Percentiles rank a stretch among this genome's conserved stretches.
Evolutionary conservation across 306 rosid species (phyloP).

Genomic region (Carpinus fangiana): DNA sequence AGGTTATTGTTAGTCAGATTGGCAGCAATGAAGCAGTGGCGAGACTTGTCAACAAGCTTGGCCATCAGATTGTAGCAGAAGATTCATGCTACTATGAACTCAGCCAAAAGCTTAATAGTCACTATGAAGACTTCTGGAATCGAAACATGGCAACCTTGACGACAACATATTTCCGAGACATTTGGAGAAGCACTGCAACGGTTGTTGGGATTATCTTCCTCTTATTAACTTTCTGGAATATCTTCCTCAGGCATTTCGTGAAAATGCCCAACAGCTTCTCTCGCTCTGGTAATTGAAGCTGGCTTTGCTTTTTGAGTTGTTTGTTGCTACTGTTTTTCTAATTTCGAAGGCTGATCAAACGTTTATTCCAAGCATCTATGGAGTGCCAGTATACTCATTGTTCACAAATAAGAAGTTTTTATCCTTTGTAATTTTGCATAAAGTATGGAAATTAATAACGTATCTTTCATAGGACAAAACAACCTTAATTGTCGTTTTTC

Average conservation of each 20-base stretch:
- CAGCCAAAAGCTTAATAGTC: not conserved
- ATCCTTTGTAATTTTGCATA: no score
- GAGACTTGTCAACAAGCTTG: constrained; percentile 6
- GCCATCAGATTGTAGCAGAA: constrained; percentile 12
- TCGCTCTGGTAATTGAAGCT: no score
- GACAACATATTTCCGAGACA: constrained; percentile 35
- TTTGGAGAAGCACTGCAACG: constrained; percentile 38
- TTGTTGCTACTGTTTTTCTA: no score
- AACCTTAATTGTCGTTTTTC: no score
- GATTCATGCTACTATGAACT: not conserved
- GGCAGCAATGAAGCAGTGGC: constrained; percentile 31
- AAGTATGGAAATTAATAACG: no score
- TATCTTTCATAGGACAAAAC: no score
- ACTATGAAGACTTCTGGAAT: constrained; percentile 19
- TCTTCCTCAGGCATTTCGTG: constrained; percentile 1
- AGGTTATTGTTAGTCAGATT: constrained; percentile 3
- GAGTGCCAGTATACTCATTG: no score
- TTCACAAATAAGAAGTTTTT: no score
- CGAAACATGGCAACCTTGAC: constrained; percentile 21
- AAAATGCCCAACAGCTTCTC: no score
- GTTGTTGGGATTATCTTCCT: constrained; percentile 21
- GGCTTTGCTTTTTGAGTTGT: no score
- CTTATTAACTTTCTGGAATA: not conserved
- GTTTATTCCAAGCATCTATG: no score
- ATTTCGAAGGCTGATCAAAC: no score